Conservation (phyloP, 352 stramenopile genomes). For the Phytopythium helicoides region DNA sequence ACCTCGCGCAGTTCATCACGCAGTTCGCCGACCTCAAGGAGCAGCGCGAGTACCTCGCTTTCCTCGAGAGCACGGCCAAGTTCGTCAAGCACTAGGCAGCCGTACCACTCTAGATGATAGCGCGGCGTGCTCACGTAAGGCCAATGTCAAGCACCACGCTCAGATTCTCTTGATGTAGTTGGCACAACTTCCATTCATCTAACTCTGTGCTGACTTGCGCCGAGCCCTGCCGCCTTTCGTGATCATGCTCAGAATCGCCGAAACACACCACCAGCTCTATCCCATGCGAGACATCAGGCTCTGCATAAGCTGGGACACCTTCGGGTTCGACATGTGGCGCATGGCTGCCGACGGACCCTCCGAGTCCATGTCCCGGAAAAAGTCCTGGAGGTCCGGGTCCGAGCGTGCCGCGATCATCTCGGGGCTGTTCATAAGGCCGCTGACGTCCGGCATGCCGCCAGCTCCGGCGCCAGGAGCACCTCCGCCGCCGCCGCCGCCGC, state of each 20-base stretch:
- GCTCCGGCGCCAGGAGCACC: constrained; percentile 11
- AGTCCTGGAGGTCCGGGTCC: constrained; percentile 74
- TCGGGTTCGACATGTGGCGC: constrained; percentile 87
- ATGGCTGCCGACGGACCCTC: constrained; percentile 77
- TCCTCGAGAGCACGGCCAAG: constrained; percentile 62
- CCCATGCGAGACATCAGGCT: constrained; percentile 67
- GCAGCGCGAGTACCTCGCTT: constrained; percentile 81
- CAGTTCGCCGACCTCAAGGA: constrained; percentile 85
- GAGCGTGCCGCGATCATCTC: constrained; percentile 64
- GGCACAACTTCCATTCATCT: not conserved
- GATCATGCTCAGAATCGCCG: too few relatives aligned
- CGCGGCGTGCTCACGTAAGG: not conserved
- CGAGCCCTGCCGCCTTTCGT: not conserved
- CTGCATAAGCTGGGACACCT: constrained; percentile 80
- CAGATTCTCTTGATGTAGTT: not conserved
- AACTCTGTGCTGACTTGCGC: not conserved
- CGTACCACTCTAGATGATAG: not conserved
- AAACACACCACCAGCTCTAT: too few relatives aligned
- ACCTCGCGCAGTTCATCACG: constrained; percentile 82
- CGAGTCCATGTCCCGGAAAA: constrained; percentile 78
- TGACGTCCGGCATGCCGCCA: constrained; percentile 70
- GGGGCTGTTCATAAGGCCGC: constrained; percentile 67
- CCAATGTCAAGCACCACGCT: not conserved
- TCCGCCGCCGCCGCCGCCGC: constrained; percentile 9
- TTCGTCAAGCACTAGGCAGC: constrained; percentile 70